These are phyloP conservation scores for Chaetomium globosum DNA, from an alignment of 2,329 filamentous ascomycete species.

Conservation along the genomic window DNA sequence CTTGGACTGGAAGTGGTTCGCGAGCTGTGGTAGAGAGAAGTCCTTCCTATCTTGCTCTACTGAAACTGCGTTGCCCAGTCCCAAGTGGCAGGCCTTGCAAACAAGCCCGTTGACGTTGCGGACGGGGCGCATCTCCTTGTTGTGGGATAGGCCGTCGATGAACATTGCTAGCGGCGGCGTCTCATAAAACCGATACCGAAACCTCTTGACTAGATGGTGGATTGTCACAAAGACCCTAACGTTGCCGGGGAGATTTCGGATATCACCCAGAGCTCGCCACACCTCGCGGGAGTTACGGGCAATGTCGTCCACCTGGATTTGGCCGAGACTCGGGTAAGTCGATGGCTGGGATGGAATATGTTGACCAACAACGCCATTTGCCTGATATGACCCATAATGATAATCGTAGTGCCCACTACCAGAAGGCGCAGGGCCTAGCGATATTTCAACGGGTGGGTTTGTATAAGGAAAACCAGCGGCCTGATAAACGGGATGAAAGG, in stretches of 20 bases:
- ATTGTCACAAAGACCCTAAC: slow-evolving; percentile 67
- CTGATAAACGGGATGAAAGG: slow-evolving; percentile 38
- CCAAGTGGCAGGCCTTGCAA: slow-evolving; percentile 58
- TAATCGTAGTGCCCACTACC: slow-evolving; percentile 30
- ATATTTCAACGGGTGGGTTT: slow-evolving; percentile 9
- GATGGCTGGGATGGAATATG: slow-evolving; percentile 27
- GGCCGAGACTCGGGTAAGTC: slow-evolving; percentile 48
- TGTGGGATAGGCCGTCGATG: slow-evolving; percentile 59
- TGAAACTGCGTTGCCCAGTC: slow-evolving; percentile 39
- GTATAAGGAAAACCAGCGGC: slow-evolving; percentile 26
- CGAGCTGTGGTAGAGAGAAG: slow-evolving; percentile 62
- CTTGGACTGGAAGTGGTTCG: slow-evolving; percentile 57
- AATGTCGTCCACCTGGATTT: slow-evolving; percentile 55
- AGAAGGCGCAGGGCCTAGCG: slow-evolving; percentile 24
- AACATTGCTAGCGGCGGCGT: slow-evolving; percentile 61
- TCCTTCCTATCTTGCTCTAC: slow-evolving; percentile 44
- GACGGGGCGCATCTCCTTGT: slow-evolving; percentile 59
- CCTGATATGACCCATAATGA: slow-evolving; percentile 36
- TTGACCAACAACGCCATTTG: slow-evolving; percentile 28
- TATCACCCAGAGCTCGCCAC: slow-evolving; percentile 62
- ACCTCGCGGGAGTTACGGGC: slow-evolving; percentile 59
- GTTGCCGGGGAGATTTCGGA: slow-evolving; percentile 64
- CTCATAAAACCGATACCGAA: slow-evolving; percentile 59
- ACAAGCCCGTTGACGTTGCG: slow-evolving; percentile 56
- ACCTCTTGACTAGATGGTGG: slow-evolving; percentile 62